Base-by-base conservation (phyloP, 2,329 filamentous ascomycete species). In the Diaporthe helianthi region DNA sequence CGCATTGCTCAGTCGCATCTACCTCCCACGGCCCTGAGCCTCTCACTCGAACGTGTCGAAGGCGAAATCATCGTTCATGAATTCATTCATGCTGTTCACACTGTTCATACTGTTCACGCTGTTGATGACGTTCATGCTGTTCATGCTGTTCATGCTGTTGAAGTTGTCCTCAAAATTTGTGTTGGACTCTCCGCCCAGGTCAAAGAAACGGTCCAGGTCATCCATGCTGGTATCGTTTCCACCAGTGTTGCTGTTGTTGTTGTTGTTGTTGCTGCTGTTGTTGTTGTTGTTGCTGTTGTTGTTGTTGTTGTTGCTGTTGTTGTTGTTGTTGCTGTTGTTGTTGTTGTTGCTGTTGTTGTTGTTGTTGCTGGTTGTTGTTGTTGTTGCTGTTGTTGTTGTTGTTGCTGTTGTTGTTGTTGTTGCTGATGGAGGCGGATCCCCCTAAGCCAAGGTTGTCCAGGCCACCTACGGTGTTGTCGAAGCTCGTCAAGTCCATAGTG, bases 201-300 rank as follows among this genome's bases (percentile, higher is more conserved):
- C 79, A 70, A 86, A 86, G 33, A 86, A 76, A 38, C 84, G 83
- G 33, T 85, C 82, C 51, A 85, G 79, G 74, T 80, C 77, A 47
- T 72, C 74, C 64, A 69, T 67, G 75, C 49, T 74, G 54, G 72
- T 76, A 41, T 78, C 76, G 33, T 73, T 69, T 1, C 26, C 51
- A 19, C 26, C 10, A 46, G 74, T 76, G 38, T 73, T 19, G 41
- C 13, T 44, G 41, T n/a, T 38, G 10, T 33, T 7, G 6, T 15
- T 38, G 36, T 38, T 38, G 15, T 41, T 44, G 33, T 68, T 54
- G 74, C 71, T 61, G 73, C 72, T 63, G 73, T 4, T 38, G 31
- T 10, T 8, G 13, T n/a, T 44, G 41, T 44, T 41, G 8, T 44
- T 22, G 29, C 67, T 54, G 74, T 72, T 63, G 73, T 72, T 61